phyloP scores from a whole-genome alignment of 805 yeast species.

The Wickerhamomyces pijperi region DNA sequence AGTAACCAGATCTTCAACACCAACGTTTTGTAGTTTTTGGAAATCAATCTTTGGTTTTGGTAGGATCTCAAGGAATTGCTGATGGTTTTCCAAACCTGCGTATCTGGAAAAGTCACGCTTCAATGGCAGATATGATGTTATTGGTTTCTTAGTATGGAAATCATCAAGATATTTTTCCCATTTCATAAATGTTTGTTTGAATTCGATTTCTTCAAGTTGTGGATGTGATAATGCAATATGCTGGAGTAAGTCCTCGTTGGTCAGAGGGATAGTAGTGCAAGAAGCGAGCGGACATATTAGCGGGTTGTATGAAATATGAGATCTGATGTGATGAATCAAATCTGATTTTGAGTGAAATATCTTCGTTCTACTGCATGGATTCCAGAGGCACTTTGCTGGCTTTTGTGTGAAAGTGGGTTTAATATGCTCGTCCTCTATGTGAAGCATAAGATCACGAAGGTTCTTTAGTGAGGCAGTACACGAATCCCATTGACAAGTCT shows the following conservation, averaged over 20 bases:
- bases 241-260: slow-evolving; percentile 52
- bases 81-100: background rate
- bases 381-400: slow-evolving; percentile 41
- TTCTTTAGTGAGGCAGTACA: background rate
- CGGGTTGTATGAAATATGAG: slow-evolving; percentile 60
- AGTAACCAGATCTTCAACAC: slow-evolving; percentile 14
- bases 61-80: slow-evolving; percentile 1
- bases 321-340: slow-evolving; percentile 48
- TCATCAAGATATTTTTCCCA: slow-evolving; percentile 6
- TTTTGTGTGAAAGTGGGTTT: background rate
- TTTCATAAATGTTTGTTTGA: slow-evolving; percentile 17
- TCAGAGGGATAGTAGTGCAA: slow-evolving; percentile 46
- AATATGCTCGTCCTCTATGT: background rate
- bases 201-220: slow-evolving; percentile 1
- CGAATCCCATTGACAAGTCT: background rate
- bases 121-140: background rate
- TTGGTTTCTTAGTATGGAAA: background rate
- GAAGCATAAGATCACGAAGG: background rate
- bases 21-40: slow-evolving; percentile 15
- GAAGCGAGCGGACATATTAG: slow-evolving; percentile 57
- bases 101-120: background rate
- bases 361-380: slow-evolving; percentile 40
- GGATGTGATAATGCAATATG: slow-evolving; percentile 51
- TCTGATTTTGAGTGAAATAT: slow-evolving; percentile 44
- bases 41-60: slow-evolving; percentile 12